Evolutionary conservation across 371 early-diverging fungal species (phyloP).

Genomic region (Mucor mucedo): DNA sequence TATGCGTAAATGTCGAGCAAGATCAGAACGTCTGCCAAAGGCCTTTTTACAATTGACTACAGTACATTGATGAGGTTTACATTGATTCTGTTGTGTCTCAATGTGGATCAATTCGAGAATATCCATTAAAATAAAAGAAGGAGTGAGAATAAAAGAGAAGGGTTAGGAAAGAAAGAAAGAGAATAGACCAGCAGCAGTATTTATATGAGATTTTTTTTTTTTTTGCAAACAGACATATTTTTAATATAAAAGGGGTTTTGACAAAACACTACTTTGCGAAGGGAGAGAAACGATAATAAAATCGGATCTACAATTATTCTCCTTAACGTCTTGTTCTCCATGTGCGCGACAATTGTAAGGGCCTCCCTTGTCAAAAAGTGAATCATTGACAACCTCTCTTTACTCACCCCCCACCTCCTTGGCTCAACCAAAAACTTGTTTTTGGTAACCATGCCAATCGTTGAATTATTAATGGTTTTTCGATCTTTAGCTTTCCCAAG

Average conservation of each 20-base stretch:
- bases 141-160: neutral
- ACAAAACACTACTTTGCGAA: constrained; percentile 3
- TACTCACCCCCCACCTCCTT: too few relatives aligned
- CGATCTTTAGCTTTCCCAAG: too few relatives aligned
- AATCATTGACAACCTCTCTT: too few relatives aligned
- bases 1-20: constrained; percentile 70
- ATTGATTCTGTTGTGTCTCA: constrained; percentile 37
- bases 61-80: constrained; percentile 56
- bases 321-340: too few relatives aligned
- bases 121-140: constrained; percentile 39
- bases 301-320: constrained; percentile 1
- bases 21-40: constrained; percentile 65
- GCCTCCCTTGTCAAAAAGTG: too few relatives aligned
- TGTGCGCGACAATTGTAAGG: too few relatives aligned
- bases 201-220: neutral
- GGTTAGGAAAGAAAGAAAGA: neutral
- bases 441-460: too few relatives aligned
- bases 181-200: neutral
- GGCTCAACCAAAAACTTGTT: too few relatives aligned
- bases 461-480: too few relatives aligned
- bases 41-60: constrained; percentile 62
- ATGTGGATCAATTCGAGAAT: constrained; percentile 60
- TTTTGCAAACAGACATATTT: constrained; percentile 16
- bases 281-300: neutral
- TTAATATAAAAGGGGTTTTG: constrained; percentile 25